Percentiles rank a stretch among this genome's conserved stretches.
phyloP scores from a whole-genome alignment of 2,329 filamentous ascomycete genomes.

The Tolypocladium cylindrosporum region DNA sequence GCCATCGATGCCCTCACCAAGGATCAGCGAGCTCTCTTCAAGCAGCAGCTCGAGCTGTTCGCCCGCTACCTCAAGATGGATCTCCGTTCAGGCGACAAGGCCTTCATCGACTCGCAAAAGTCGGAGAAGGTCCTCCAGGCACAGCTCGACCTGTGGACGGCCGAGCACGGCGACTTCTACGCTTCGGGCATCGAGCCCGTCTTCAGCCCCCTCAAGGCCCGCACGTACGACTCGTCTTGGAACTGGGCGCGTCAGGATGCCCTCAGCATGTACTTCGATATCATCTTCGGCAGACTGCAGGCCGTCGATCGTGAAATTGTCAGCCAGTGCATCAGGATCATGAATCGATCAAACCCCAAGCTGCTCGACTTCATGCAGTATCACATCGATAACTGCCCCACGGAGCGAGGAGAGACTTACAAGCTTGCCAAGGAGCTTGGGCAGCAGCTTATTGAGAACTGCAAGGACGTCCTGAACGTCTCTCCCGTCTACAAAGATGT shows the following conservation, averaged over 20 bases:
- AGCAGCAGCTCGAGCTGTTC: conserved; percentile 93
- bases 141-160: conserved; percentile 88
- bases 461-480: conserved; percentile 77
- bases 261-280: conserved; percentile 97
- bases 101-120: conserved; percentile 73
- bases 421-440: conserved; percentile 94
- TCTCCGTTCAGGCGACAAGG: conserved; percentile 91
- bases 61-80: conserved; percentile 97
- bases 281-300: conserved; percentile 91
- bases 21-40: conserved; percentile 91
- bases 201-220: conserved; percentile 87
- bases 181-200: conserved; percentile 88
- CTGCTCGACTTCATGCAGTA: conserved; percentile 99
- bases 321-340: conserved; percentile 95
- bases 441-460: conserved; percentile 91
- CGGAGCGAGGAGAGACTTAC: conserved; percentile 94
- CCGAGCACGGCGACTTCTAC: conserved; percentile 95
- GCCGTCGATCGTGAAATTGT: conserved; percentile 96
- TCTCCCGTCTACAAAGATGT: conserved; percentile 96
- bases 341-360: conserved; percentile 96
- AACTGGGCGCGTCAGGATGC: conserved; percentile 98
- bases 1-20: conserved; percentile 95
- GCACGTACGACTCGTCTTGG: conserved; percentile 96
- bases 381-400: conserved; percentile 97
- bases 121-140: conserved; percentile 81